Percentiles rank a stretch among this genome's conserved stretches.
Conservation (phyloP, 2,329 filamentous ascomycete genomes). For the Fusarium beomiforme region DNA sequence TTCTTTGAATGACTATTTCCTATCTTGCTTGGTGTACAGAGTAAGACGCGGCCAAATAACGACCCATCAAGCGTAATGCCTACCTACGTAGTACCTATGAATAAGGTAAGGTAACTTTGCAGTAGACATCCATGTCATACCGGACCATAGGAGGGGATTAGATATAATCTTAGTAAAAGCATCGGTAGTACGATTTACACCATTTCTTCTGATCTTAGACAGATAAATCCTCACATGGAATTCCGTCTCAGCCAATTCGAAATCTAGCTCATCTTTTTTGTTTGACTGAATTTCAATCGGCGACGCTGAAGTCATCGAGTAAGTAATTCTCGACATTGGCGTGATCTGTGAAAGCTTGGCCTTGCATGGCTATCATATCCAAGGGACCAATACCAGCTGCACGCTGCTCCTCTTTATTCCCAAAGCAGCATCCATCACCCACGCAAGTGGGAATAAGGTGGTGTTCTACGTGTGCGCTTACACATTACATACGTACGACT, state of each 20-base stretch:
- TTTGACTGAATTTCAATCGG: not conserved
- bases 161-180: not conserved
- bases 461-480: slow-evolving; percentile 6
- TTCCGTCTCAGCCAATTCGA: not conserved
- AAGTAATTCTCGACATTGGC: not conserved
- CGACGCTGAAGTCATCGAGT: not conserved
- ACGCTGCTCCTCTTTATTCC: not conserved
- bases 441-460: not conserved
- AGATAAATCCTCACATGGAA: not conserved
- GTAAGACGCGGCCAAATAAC: slow-evolving; percentile 3
- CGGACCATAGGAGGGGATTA: not conserved
- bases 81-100: not conserved
- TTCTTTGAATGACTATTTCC: not conserved
- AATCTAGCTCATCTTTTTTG: not conserved
- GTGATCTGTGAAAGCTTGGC: not conserved
- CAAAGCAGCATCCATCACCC: not conserved
- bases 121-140: not conserved
- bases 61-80: not conserved
- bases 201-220: not conserved
- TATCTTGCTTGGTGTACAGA: not conserved
- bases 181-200: not conserved
- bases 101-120: not conserved
- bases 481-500: not conserved
- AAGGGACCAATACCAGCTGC: slow-evolving; percentile 2
- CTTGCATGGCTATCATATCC: not conserved